These are phyloP conservation scores for Neurospora sublineolata DNA, from an alignment of 495 filamentous ascomycete genomes.

Conservation along the genomic window DNA sequence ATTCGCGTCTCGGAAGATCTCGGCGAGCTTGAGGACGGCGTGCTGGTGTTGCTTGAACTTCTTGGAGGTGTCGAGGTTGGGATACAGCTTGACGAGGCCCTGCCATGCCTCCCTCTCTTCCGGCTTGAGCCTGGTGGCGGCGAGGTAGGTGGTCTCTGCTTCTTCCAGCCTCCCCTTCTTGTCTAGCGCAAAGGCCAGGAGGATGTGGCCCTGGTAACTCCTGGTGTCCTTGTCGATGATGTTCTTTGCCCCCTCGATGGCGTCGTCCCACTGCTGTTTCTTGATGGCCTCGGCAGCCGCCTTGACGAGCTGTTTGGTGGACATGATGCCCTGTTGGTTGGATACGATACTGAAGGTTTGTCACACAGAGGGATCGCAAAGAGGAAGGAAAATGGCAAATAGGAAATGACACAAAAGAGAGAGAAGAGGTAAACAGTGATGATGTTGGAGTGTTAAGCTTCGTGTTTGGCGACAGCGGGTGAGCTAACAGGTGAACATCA, in stretches of 20 bases:
- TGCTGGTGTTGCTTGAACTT: slow-evolving; percentile 65
- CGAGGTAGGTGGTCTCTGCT: slow-evolving; percentile 62
- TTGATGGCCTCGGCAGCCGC: slow-evolving; percentile 70
- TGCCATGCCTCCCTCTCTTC: slow-evolving; percentile 66
- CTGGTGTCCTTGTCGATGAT: slow-evolving; percentile 60
- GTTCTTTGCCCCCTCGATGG: slow-evolving; percentile 52
- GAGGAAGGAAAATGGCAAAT: not conserved
- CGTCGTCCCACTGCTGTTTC: slow-evolving; percentile 65
- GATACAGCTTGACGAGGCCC: slow-evolving; percentile 73
- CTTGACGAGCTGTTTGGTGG: slow-evolving; percentile 70
- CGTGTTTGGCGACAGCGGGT: not conserved
- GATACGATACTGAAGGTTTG: not conserved
- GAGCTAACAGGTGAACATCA: not conserved
- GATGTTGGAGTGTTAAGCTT: not conserved
- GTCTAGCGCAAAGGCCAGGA: slow-evolving; percentile 70
- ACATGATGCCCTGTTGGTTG: slow-evolving; percentile 24
- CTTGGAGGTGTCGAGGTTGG: slow-evolving; percentile 53
- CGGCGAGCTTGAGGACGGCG: slow-evolving; percentile 59
- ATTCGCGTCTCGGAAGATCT: slow-evolving; percentile 57
- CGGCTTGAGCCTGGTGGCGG: slow-evolving; percentile 49
- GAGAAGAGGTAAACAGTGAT: not conserved
- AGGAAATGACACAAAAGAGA: not conserved
- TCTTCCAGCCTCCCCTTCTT: slow-evolving; percentile 58
- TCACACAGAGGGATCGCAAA: not conserved
- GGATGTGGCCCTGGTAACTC: slow-evolving; percentile 76